Evolutionary conservation across 1,284 basidiomycete genomes (phyloP), one percentile per base, ranked within the genome.

Genomic region (Dichomitus squalens): DNA sequence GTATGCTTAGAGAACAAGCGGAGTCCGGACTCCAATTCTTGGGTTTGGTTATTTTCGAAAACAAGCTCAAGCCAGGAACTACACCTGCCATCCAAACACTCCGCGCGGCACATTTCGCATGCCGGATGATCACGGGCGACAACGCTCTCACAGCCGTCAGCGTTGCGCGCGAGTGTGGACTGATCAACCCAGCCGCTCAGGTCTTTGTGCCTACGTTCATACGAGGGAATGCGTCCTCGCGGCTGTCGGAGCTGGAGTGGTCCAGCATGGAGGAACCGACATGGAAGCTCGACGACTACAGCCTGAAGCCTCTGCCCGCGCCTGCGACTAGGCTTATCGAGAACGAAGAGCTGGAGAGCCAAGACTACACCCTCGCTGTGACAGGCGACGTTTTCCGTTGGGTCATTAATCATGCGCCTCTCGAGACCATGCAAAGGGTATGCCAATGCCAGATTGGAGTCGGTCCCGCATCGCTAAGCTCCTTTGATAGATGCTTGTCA

Each of bases 361-460:
- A 93, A 56, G 96, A 99, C 69, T 99, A 96, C 72, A 89, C 95
- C 20, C 82, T 99, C 16, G 95, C 92, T 1, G 78, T 99, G 48
- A 96, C 95, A 2, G 97, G 97, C n/a, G 96, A 99, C 68, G 89
- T 97, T 25, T 99, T 99, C 79, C 85, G 94, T 34, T 99, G 97
- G 97, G 96, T 99, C 88, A 86, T 99, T 66, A 96, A 96, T 70
- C 87, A 94, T 75, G 95, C 95, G 0, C 90, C 96, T 4, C 78
- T 96, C 23, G 97, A 99, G 76, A 96, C 95, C 0, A 75, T 97
- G 64, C 93, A 98, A 68, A 83, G 95, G 57, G 95, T 95, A 70
- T 62, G 87, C 77, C 8, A 14, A 2, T 5, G 16, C 2, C 25
- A 40, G 34, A 7, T n/a, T 40, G 29, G 2, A n/a, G 14, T 46